Evolutionary conservation across 768 basidiomycete species (phyloP).

Genomic region (Cystofilobasidium capitatum): DNA sequence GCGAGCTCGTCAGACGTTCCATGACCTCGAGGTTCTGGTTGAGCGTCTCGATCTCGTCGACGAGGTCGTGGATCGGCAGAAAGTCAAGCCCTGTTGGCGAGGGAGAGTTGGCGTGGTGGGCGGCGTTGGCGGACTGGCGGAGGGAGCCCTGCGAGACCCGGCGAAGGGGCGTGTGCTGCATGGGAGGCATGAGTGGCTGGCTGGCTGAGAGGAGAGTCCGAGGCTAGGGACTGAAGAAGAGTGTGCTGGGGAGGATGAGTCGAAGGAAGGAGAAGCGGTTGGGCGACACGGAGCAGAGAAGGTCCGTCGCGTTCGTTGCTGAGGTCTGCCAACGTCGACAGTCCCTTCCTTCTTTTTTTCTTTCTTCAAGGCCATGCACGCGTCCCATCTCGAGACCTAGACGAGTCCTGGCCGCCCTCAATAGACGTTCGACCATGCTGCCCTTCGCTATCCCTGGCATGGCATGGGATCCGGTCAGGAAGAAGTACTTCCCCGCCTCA

Average conservation of each 20-base stretch:
- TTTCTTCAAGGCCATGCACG: too few relatives aligned
- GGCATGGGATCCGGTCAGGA: conserved; percentile 13
- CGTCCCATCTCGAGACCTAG: neutral
- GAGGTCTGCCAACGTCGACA: too few relatives aligned
- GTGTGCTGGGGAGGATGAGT: neutral
- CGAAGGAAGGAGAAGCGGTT: too few relatives aligned
- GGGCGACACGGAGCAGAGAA: too few relatives aligned
- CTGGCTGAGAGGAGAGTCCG: neutral
- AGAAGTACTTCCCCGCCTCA: conserved; percentile 19
- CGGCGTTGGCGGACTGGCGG: conserved; percentile 49
- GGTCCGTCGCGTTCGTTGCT: too few relatives aligned
- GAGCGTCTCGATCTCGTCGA: conserved; percentile 76
- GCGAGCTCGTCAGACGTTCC: conserved; percentile 58
- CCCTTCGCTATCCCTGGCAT: conserved; percentile 17
- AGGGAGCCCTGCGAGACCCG: conserved; percentile 88
- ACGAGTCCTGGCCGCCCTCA: too few relatives aligned
- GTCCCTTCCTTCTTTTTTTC: too few relatives aligned
- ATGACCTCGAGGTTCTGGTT: conserved; percentile 66
- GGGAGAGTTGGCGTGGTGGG: conserved; percentile 49
- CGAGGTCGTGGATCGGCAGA: conserved; percentile 71
- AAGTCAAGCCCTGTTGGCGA: conserved; percentile 78
- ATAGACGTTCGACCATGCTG: neutral
- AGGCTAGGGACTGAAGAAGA: neutral
- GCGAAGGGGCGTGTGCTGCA: conserved; percentile 69
- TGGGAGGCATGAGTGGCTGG: conserved; percentile 1